Percentiles rank a stretch among this genome's conserved stretches.
Evolutionary conservation across 2,329 filamentous ascomycete genomes (phyloP).

Genomic region (Botrytis hyacinthi): DNA sequence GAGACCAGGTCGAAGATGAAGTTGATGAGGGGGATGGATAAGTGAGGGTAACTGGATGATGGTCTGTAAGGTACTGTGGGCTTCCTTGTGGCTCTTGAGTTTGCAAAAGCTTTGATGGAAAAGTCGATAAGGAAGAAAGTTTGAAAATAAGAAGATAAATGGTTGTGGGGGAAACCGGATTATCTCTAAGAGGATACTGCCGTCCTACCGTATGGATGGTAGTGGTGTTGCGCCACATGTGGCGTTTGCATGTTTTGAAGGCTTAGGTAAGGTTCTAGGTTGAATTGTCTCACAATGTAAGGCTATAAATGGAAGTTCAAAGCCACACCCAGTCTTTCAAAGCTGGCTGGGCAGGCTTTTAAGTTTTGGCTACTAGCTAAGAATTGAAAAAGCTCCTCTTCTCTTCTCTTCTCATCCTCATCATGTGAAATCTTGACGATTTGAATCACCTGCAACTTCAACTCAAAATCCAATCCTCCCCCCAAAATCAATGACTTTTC

Average conservation of each 20-base stretch:
- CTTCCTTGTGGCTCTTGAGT: not conserved
- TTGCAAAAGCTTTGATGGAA: conserved; percentile 1
- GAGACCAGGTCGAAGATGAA: not conserved
- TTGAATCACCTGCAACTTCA: not conserved
- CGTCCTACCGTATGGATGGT: no score
- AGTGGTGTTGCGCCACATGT: not conserved
- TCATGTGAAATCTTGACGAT: conserved; percentile 6
- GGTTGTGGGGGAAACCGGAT: conserved; percentile 21
- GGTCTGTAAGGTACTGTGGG: not conserved
- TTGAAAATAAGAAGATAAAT: not conserved
- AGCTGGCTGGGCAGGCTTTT: not conserved
- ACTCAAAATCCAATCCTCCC: not conserved
- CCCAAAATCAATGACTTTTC: conserved; percentile 14
- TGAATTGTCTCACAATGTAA: not conserved
- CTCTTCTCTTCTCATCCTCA: not conserved
- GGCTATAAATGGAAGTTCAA: not conserved
- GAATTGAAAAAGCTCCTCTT: not conserved
- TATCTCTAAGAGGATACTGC: not conserved
- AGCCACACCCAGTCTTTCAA: not conserved
- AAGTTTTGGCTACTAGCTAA: not conserved
- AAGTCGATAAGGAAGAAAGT: conserved; percentile 9
- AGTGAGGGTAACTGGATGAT: not conserved
- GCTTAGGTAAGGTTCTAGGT: no score
- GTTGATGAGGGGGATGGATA: not conserved
- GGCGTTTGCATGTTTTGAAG: not conserved